A percentile compares a stretch with the other conserved stretches of the same genome.
phyloP scores from a whole-genome alignment of 2,329 filamentous ascomycete genomes.

The Epichloe amarillans region DNA sequence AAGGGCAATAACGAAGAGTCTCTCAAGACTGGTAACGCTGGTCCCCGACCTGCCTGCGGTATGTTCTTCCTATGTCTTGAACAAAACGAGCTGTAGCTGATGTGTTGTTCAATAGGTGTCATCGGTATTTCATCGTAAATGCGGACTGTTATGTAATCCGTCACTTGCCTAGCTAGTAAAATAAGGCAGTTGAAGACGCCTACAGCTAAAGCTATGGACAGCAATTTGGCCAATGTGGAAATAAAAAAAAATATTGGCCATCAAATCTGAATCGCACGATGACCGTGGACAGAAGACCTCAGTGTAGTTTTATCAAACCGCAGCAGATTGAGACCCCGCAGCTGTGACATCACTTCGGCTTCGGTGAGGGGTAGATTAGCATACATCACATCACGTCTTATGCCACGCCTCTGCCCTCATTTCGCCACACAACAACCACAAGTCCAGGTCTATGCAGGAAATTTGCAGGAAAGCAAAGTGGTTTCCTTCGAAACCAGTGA shows the following conservation, averaged over 20 bases:
- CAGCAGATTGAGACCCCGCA: neutral
- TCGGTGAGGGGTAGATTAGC: neutral
- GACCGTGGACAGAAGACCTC: neutral
- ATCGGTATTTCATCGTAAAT: constrained; percentile 72
- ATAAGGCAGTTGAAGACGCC: too few relatives aligned
- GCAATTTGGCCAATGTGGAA: neutral
- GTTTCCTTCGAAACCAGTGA: neutral
- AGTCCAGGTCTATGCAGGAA: neutral
- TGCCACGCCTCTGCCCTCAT: neutral
- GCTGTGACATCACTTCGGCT: neutral
- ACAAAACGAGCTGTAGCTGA: neutral
- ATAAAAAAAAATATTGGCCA: neutral
- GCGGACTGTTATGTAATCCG: neutral
- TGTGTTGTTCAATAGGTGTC: constrained; percentile 43
- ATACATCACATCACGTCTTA: neutral
- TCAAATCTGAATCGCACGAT: neutral
- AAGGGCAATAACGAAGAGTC: constrained; percentile 86
- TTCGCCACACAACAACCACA: neutral
- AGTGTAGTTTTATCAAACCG: neutral
- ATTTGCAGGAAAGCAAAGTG: neutral
- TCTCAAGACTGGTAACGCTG: constrained; percentile 97
- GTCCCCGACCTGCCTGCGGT: constrained; percentile 87
- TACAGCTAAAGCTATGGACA: neutral
- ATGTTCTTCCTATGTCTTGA: constrained; percentile 23
- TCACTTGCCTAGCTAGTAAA: neutral